Percentiles rank a stretch among this genome's conserved stretches.
Conservation (phyloP, 73 alveolate genomes). For the Tetrahymena malaccensis region DNA sequence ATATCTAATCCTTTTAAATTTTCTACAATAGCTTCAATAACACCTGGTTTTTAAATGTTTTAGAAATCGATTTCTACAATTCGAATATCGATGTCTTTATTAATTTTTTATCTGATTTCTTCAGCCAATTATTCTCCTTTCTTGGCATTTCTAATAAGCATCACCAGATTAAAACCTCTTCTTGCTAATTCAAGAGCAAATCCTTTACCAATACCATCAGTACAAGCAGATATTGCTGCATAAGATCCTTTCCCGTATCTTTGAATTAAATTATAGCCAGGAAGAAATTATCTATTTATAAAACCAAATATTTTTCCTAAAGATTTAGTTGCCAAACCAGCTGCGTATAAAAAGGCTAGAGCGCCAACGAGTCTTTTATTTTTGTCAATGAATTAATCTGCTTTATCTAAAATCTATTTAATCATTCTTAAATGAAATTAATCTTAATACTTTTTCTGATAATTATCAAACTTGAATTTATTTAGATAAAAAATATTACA, state of each 20-base stretch:
- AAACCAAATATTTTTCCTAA: no score
- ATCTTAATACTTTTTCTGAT: no score
- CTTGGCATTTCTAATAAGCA: conserved; percentile 39
- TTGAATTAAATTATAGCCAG: not conserved
- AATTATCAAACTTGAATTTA: no score
- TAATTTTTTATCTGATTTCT: conserved; percentile 17
- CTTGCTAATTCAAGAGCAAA: conserved; percentile 59
- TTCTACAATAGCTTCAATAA: conserved; percentile 1
- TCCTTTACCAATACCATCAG: conserved; percentile 73
- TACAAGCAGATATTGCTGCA: conserved; percentile 66
- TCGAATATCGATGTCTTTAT: not conserved
- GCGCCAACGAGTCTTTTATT: not conserved
- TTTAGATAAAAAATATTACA: no score
- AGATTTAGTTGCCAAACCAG: not conserved
- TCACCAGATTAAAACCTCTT: conserved; percentile 51
- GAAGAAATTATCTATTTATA: not conserved
- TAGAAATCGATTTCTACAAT: not conserved
- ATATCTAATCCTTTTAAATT: conserved; percentile 52
- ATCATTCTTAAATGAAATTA: no score
- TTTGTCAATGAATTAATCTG: no score
- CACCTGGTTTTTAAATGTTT: not conserved
- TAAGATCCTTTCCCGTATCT: conserved; percentile 62
- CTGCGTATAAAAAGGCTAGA: not conserved
- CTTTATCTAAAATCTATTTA: no score
- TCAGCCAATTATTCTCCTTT: conserved; percentile 20